phyloP scores from a whole-genome alignment of 148 eudicot species.

The Spergularia marina region DNA sequence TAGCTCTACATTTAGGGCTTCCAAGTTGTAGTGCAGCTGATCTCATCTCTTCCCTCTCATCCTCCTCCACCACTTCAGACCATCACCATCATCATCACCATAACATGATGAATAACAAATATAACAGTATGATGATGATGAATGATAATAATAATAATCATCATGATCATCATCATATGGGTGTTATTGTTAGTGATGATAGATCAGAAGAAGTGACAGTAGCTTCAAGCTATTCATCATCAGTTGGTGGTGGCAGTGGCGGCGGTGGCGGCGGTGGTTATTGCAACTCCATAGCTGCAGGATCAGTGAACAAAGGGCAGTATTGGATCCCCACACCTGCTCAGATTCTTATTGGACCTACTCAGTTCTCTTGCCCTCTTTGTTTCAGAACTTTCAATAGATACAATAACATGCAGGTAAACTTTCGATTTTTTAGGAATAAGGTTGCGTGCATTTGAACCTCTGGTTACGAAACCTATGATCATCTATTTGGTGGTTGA shows the following conservation, averaged over 20 bases:
- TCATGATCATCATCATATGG: slow-evolving; percentile 15
- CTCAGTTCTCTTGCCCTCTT: slow-evolving; percentile 91
- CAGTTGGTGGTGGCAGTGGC: slow-evolving; percentile 19
- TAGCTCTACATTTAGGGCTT: slow-evolving; percentile 57
- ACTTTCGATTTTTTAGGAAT: no score
- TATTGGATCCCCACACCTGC: slow-evolving; percentile 97
- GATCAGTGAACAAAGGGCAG: slow-evolving; percentile 60
- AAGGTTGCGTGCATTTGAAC: slow-evolving; percentile 15
- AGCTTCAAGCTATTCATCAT: slow-evolving; percentile 28
- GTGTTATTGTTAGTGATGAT: background rate
- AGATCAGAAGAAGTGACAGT: slow-evolving; percentile 41
- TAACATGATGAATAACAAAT: background rate
- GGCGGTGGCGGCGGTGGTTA: slow-evolving; percentile 12
- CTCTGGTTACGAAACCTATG: background rate
- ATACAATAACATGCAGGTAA: slow-evolving; percentile 96
- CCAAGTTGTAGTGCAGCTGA: slow-evolving; percentile 35
- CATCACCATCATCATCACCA: slow-evolving; percentile 21
- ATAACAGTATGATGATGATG: slow-evolving; percentile 15
- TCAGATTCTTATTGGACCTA: slow-evolving; percentile 86
- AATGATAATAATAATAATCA: slow-evolving; percentile 20
- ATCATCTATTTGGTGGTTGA: no score
- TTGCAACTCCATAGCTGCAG: slow-evolving; percentile 13
- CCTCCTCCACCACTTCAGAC: slow-evolving; percentile 30
- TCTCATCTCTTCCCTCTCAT: slow-evolving; percentile 28
- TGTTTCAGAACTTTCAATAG: slow-evolving; percentile 92